Base-by-base conservation (phyloP, 257 asterid species). In the Nicotiana obtusifolia region DNA sequence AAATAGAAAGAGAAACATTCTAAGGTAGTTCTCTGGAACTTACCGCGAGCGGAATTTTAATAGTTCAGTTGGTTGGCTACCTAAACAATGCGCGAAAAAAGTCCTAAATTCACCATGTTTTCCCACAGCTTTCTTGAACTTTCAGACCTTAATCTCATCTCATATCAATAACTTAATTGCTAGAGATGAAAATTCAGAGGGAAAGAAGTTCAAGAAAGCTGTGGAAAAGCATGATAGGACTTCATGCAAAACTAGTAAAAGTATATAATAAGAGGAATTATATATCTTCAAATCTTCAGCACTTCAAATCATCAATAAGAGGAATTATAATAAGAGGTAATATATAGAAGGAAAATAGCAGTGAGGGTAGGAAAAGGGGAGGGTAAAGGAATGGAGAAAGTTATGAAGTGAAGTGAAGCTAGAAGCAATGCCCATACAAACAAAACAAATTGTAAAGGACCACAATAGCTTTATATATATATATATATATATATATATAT, bases 131-230 rank as follows among this genome's bases (percentile, higher is more conserved):
- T 85, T 87, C 90, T 88, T 85, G 92, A 89, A 84, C 90, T 89
- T 86, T 41, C 0, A 4, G 4, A 22, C 24, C 60, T 73, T 44
- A 0, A 61, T 15, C n/a, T 61, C 7, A 56, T 35, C 53, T 5
- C 26, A 33, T 33, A 37, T 37, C 47, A 37, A 1, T 1, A 1
- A 37, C 3, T 37, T 10, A 37, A 73, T 47, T 35, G 9, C 15
- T 20, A 78, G 64, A 78, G 59, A 78, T 13, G 57, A 35, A 33
- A 60, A 66, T 73, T 53, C 56, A 79, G 78, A 26, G 13, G 22
- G 33, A 44, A 22, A 80, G 85, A 88, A 93, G 97, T 93, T 93
- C 97, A 93, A 93, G 97, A 93, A 93, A 92, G 97, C 97, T 90
- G 97, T 93, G 97, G 97, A 92, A 93, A 91, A 89, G 92, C 91